phyloP scores from a whole-genome alignment of 2,329 filamentous ascomycete genomes.

The Talaromyces rugulosus region DNA sequence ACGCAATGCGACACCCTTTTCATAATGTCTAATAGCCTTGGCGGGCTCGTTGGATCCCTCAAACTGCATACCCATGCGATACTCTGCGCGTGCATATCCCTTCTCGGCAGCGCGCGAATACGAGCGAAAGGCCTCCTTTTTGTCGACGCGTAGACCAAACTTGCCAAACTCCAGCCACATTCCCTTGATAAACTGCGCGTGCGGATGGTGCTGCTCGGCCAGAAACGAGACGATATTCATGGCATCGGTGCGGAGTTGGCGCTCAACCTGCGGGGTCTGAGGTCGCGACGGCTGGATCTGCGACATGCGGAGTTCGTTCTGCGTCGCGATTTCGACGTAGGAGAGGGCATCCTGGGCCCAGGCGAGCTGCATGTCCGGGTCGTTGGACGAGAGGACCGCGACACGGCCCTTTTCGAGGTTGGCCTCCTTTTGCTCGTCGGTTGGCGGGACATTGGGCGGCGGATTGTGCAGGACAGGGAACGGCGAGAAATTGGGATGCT shows the following conservation, averaged over 20 bases:
- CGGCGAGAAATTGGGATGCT: constrained; percentile 77
- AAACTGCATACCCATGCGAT: constrained; percentile 97
- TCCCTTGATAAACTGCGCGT: constrained; percentile 87
- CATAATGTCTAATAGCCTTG: constrained; percentile 89
- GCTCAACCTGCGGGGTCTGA: constrained; percentile 79
- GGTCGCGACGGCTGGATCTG: constrained; percentile 59
- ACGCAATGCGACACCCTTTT: constrained; percentile 69
- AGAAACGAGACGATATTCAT: constrained; percentile 89
- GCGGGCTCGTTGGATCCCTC: constrained; percentile 89
- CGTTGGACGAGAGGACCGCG: constrained; percentile 84
- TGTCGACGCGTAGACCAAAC: constrained; percentile 84
- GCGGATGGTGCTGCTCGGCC: constrained; percentile 85
- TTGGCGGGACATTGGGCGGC: constrained; percentile 84
- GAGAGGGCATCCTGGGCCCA: constrained; percentile 92
- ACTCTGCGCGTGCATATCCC: constrained; percentile 84
- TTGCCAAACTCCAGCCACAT: constrained; percentile 99
- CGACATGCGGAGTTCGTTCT: constrained; percentile 67
- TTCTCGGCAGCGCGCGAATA: constrained; percentile 83
- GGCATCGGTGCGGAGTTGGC: constrained; percentile 81
- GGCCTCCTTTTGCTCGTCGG: constrained; percentile 89
- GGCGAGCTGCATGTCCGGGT: constrained; percentile 91
- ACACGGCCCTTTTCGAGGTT: constrained; percentile 80
- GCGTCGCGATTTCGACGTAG: constrained; percentile 79
- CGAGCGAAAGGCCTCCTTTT: constrained; percentile 85
- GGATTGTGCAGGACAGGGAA: constrained; percentile 78